A percentile compares a stretch with the other conserved stretches of the same genome.
These are phyloP conservation scores for Suhomyces sp. DNA, from an alignment of 805 yeast genomes.

Conservation along the genomic window DNA sequence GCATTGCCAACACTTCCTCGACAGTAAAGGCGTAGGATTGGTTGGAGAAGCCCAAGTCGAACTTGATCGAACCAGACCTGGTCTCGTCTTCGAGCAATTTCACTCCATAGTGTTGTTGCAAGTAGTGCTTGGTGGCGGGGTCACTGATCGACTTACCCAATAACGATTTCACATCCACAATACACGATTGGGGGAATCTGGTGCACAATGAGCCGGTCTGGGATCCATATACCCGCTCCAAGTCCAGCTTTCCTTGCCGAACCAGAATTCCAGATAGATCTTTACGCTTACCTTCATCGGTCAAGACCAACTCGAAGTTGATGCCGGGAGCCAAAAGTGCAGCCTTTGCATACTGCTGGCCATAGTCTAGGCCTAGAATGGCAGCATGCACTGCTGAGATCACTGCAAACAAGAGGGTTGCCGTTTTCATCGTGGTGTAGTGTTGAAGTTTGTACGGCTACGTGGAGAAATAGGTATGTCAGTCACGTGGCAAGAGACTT, in stretches of 20 bases:
- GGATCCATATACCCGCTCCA: slow-evolving; percentile 77
- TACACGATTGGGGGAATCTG: slow-evolving; percentile 68
- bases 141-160: slow-evolving; percentile 62
- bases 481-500: neutral
- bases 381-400: slow-evolving; percentile 43
- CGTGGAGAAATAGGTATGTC: neutral
- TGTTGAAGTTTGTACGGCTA: neutral
- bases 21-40: slow-evolving; percentile 38
- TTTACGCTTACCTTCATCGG: slow-evolving; percentile 89
- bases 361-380: slow-evolving; percentile 83
- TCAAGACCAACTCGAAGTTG: slow-evolving; percentile 80
- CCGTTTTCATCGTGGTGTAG: neutral
- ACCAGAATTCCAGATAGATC: slow-evolving; percentile 78
- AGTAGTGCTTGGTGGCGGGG: slow-evolving; percentile 45
- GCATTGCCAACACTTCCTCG: slow-evolving; percentile 88
- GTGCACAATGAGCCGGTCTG: slow-evolving; percentile 67
- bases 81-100: slow-evolving; percentile 37
- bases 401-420: neutral
- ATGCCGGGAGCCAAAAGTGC: slow-evolving; percentile 88
- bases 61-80: slow-evolving; percentile 51
- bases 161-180: slow-evolving; percentile 65
- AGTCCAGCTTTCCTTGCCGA: slow-evolving; percentile 28
- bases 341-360: slow-evolving; percentile 84
- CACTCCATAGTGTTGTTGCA: slow-evolving; percentile 59
- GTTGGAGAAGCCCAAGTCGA: slow-evolving; percentile 42